Base-by-base conservation (phyloP, 2,329 filamentous ascomycete species). In the Microascus cirrosus region DNA sequence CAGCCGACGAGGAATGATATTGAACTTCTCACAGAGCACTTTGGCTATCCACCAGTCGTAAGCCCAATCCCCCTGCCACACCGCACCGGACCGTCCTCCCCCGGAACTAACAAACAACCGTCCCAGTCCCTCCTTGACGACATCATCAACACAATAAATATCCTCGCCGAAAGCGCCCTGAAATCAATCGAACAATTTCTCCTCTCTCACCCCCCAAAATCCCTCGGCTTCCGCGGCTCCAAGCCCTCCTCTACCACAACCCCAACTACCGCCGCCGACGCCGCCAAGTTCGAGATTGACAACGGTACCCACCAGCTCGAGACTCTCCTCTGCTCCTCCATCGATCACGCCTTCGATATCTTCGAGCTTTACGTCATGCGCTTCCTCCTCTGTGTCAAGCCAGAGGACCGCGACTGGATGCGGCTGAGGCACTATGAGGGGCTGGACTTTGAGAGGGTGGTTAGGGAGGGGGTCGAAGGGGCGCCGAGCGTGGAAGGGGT, bases 141-240 rank as follows among this genome's bases (percentile, higher is more conserved):
- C 74, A 92, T 97, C 65, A 96, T 97, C 76, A 96, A 97, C 77
- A 89, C 87, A 58, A 85, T 96, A 71, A 99, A 97, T 76, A 89
- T 93, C 67, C 83, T 96, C 66, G 87, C 94, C 66, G 94, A 95
- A 73, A 87, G 87, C 70, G 92, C 90, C 57, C 85, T 96, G 66
- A 89, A 90, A 66, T 90, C 88, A 60, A 85, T 97, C 63, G 94
- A 97, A 72, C 83, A 84, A 58, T 89, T 90, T 1, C 84, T 99
- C 22, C 77, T 90, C 54, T 80, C 81, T 55, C 86, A 88, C 2
- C 83, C 88, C 1, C 88, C 92, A 0, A 78, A 85, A 28, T 79
- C 83, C 15, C 82, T 99, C 36, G 94, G 94, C n/a, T 97, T 96
- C 75, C 79, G 80, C 65, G 66, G 75, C 62, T 65, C 77, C 68